Evolutionary conservation across 164 flowering plant genomes (phyloP).

Genomic region (Vitis amurensis): DNA sequence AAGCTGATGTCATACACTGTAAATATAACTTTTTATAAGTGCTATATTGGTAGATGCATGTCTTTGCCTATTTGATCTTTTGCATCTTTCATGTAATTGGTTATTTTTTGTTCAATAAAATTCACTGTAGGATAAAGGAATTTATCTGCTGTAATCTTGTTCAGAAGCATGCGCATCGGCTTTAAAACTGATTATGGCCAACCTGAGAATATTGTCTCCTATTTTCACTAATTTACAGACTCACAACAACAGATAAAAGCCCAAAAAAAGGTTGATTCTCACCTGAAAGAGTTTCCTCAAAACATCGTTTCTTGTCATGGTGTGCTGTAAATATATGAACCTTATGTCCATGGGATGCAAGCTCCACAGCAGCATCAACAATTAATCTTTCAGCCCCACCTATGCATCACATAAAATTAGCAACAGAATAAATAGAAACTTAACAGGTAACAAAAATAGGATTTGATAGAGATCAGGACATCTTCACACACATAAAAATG

Average conservation of each 20-base stretch:
- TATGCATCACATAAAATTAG: constrained; percentile 20
- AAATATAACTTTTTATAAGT: too few species aligned
- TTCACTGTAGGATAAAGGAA: too few species aligned
- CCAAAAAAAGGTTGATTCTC: constrained; percentile 2
- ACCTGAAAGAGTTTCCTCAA: constrained; percentile 93
- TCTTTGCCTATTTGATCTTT: too few species aligned
- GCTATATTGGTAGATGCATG: too few species aligned
- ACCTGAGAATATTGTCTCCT: neutral
- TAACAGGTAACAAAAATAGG: neutral
- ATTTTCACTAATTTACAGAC: neutral
- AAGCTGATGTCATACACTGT: too few species aligned
- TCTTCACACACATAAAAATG: neutral
- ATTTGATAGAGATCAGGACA: neutral
- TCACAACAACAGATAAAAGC: neutral
- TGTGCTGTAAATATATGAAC: constrained; percentile 91
- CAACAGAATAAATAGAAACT: neutral
- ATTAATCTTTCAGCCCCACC: constrained; percentile 98
- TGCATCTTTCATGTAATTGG: too few species aligned
- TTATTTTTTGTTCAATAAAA: too few species aligned
- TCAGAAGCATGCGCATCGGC: too few species aligned
- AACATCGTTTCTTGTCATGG: constrained; percentile 83
- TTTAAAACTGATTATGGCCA: neutral
- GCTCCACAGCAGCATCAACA: constrained; percentile 91
- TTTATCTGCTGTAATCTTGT: neutral
- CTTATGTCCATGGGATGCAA: constrained; percentile 73